Base-by-base conservation (phyloP, 129 eudicot species). In the Lonicera japonica region DNA sequence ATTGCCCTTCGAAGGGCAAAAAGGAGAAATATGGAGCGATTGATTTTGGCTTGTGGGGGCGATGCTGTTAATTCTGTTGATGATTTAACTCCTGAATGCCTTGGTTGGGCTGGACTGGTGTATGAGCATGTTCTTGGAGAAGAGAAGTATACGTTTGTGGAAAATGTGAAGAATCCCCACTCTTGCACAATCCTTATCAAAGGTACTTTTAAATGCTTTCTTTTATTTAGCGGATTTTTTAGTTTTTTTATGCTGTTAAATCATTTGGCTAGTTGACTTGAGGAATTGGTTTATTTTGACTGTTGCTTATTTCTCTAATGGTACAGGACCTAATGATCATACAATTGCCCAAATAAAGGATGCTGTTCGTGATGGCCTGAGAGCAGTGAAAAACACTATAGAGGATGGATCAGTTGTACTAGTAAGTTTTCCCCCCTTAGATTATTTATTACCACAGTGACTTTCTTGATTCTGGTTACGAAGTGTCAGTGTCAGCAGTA, bases 101-200 rank as follows among this genome's bases (percentile, higher is more conserved):
- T 89, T 80, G 97, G 97, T 25, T 89, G 97, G 97, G 97, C 97
- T 58, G 97, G 97, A 70, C 77, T 86, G 51, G 97, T 89, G 11
- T 89, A 89, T 67, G 97, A 89, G 70, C 97, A 89, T 73, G 88
- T 89, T n/a, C 97, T 89, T 47, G 97, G 97, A 25, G 97, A 89
- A 80, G 97, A 83, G 54, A 89, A 86, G 61, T 89, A 89, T 68
- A 89, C 97, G 17, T 89, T 89, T 72, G 97, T 89, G 61, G 97
- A 89, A 64, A 81, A 89, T 70, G 97, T 89, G 34, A 89, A 80
- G 61, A 78, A 86, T 68, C 95, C 97, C 39, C 79, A 80, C 73
- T 89, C 97, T 16, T 89, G 97, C 58, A 86, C 95, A 2, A 86
- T 86, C 63, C 75, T 89, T 54, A 89, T 89, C 21, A 89, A 83